Evolutionary conservation across 225 moss, liverwort and hornwort species (phyloP).

Genomic region (Polytrichum formosum): DNA sequence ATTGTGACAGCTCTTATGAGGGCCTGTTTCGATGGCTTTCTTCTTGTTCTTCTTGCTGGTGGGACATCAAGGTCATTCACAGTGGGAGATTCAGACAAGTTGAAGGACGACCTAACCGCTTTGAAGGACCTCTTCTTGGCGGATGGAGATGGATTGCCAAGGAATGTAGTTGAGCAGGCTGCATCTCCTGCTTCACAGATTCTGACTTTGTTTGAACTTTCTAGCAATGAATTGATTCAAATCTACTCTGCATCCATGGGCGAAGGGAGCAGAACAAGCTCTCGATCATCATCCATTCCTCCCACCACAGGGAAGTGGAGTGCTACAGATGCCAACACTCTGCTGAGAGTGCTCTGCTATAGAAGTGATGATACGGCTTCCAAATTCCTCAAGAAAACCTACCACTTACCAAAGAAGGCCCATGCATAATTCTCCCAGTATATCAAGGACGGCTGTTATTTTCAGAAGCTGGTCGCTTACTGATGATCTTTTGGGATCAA

Average conservation of each 20-base stretch:
- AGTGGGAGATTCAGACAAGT: slow-evolving; percentile 52
- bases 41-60: slow-evolving; percentile 86
- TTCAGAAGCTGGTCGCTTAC: no score
- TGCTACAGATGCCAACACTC: slow-evolving; percentile 79
- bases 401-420: slow-evolving; percentile 74
- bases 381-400: slow-evolving; percentile 75
- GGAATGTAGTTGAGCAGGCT: slow-evolving; percentile 56
- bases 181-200: slow-evolving; percentile 59
- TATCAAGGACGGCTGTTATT: no score
- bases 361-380: slow-evolving; percentile 74
- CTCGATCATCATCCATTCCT: slow-evolving; percentile 58
- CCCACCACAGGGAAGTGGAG: slow-evolving; percentile 83
- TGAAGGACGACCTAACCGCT: slow-evolving; percentile 76
- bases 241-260: slow-evolving; percentile 50
- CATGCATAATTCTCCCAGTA: background rate
- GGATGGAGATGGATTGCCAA: slow-evolving; percentile 86
- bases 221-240: slow-evolving; percentile 66
- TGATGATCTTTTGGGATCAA: no score
- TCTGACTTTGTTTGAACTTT: slow-evolving; percentile 65
- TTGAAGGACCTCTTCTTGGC: slow-evolving; percentile 90
- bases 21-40: slow-evolving; percentile 85
- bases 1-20: slow-evolving; percentile 82
- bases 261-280: slow-evolving; percentile 47
- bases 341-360: slow-evolving; percentile 82
- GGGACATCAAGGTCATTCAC: slow-evolving; percentile 77